Percentiles rank a stretch among this genome's conserved stretches.
Conservation (phyloP, 148 eudicot genomes). For the Silene latifolia region DNA sequence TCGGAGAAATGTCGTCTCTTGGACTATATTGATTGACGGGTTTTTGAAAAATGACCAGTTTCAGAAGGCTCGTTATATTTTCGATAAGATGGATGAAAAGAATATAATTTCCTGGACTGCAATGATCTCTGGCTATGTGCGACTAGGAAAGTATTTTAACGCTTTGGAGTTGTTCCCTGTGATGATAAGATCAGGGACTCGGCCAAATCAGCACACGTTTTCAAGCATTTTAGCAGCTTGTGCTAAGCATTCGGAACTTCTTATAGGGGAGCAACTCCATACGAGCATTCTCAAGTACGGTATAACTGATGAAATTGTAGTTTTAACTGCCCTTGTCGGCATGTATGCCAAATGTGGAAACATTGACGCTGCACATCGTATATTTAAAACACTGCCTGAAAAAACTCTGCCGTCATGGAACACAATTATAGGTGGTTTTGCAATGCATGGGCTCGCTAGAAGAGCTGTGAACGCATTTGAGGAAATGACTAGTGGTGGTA, state of each 20-base stretch:
- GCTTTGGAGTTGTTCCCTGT: constrained; percentile 45
- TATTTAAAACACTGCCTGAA: constrained; percentile 40
- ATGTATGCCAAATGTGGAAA: constrained; percentile 87
- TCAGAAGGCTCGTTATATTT: constrained; percentile 40
- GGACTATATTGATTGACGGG: constrained; percentile 72
- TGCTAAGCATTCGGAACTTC: constrained; percentile 51
- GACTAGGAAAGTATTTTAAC: constrained; percentile 28
- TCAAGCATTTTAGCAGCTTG: constrained; percentile 73
- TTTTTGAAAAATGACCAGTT: constrained; percentile 48
- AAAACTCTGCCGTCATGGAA: constrained; percentile 64
- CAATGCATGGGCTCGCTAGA: constrained; percentile 51
- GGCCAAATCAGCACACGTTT: constrained; percentile 58
- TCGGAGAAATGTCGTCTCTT: constrained; percentile 43
- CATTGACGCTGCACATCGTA: constrained; percentile 43
- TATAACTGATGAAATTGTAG: constrained; percentile 43
- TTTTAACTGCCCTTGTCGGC: constrained; percentile 55
- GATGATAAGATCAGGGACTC: constrained; percentile 46
- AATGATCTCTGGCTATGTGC: constrained; percentile 65
- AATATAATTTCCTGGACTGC: constrained; percentile 74
- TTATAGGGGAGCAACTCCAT: constrained; percentile 58
- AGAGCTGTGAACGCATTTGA: constrained; percentile 58
- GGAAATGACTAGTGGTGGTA: constrained; percentile 42
- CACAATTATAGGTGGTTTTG: constrained; percentile 58
- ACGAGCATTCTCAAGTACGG: constrained; percentile 45
- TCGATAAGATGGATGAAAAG: constrained; percentile 40